phyloP scores from a whole-genome alignment of 2,329 filamentous ascomycete genomes.

The Fusarium sarcochroum region DNA sequence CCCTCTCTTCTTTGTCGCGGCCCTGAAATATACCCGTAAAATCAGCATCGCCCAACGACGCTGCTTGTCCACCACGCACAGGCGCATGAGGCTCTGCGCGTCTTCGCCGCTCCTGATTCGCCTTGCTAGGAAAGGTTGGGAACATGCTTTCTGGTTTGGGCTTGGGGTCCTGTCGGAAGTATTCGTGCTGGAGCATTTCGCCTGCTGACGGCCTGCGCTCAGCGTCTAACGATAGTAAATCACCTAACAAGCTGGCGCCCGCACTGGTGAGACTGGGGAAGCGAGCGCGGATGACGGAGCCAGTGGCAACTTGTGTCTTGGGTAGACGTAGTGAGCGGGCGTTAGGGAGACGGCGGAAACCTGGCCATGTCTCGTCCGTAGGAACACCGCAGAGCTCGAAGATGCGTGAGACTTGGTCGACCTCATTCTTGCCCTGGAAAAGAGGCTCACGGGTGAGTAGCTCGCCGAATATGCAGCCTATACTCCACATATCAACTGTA shows the following conservation, averaged over 20 bases:
- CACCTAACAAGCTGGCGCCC: conserved; percentile 77
- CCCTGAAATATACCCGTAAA: conserved; percentile 80
- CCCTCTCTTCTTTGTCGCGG: conserved; percentile 73
- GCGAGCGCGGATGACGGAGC: conserved; percentile 76
- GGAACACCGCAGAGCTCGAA: conserved; percentile 92
- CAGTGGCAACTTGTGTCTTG: conserved; percentile 56
- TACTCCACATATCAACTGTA: conserved; percentile 93
- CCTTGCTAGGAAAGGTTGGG: conserved; percentile 96
- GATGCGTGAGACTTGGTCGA: conserved; percentile 88
- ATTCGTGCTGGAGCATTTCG: conserved; percentile 83
- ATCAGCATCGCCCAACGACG: conserved; percentile 69
- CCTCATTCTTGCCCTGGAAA: conserved; percentile 91
- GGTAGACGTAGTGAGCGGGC: conserved; percentile 83
- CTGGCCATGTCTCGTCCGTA: conserved; percentile 85
- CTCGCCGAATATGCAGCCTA: conserved; percentile 96
- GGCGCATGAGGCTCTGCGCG: conserved; percentile 85
- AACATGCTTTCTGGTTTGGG: conserved; percentile 94
- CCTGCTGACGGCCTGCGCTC: conserved; percentile 76
- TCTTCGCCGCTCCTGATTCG: conserved; percentile 87
- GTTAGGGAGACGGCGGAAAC: conserved; percentile 88
- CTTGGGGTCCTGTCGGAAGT: conserved; percentile 90
- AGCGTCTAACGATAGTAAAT: conserved; percentile 83
- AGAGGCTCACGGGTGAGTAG: conserved; percentile 86
- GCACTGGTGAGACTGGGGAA: conserved; percentile 87
- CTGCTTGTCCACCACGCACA: conserved; percentile 75